Evolutionary conservation across 78 protist genomes (phyloP).

Genomic region (Dictyostelium brefeldianum): DNA sequence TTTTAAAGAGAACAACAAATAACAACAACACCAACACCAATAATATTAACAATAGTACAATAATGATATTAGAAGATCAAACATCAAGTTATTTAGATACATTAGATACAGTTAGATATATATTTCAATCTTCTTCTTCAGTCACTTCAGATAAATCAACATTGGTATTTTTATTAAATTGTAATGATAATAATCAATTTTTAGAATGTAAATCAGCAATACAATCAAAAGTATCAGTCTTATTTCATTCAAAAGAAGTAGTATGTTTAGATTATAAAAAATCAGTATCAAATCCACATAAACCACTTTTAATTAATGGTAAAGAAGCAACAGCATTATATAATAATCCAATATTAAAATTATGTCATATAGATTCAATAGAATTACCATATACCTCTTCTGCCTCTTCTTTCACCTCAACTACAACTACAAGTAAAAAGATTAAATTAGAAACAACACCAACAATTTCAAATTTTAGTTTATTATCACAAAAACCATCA

Average conservation of each 20-base stretch:
- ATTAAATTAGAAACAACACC: too few relatives aligned
- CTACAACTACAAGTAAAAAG: too few relatives aligned
- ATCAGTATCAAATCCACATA: not conserved
- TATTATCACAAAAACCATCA: too few relatives aligned
- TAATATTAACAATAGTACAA: not conserved
- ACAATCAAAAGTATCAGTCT: not conserved
- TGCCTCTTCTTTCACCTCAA: too few relatives aligned
- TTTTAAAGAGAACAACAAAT: not conserved
- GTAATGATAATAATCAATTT: not conserved
- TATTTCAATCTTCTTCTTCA: not conserved
- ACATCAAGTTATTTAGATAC: slow-evolving; percentile 3
- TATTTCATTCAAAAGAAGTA: not conserved
- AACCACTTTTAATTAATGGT: not conserved
- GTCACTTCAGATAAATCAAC: not conserved
- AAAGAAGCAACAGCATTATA: not conserved
- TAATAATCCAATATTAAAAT: not conserved
- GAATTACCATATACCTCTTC: not conserved
- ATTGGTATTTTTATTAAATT: not conserved
- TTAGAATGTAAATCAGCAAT: not conserved
- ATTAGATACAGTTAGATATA: not conserved
- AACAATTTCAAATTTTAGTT: too few relatives aligned
- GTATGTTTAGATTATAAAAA: slow-evolving; percentile 7
- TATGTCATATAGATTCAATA: not conserved
- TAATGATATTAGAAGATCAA: not conserved
- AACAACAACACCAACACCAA: not conserved